A percentile compares a stretch with the other conserved stretches of the same genome.
phyloP scores from a whole-genome alignment of 257 asterid genomes.

The Plectranthus barbatus region DNA sequence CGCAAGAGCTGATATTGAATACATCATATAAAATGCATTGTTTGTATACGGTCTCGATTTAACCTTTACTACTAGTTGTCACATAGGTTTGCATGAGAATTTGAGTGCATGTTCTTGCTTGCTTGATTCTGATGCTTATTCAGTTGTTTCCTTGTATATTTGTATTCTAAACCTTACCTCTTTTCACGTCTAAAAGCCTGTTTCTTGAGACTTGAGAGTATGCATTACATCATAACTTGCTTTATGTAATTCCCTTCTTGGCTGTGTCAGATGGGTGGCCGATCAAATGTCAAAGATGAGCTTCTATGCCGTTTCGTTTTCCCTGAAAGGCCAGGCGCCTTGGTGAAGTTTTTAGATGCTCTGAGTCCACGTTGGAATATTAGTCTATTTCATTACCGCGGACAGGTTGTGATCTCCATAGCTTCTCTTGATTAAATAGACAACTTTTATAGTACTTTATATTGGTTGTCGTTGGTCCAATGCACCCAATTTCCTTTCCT shows the following conservation, averaged over 20 bases:
- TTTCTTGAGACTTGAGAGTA: neutral
- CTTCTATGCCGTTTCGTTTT: conserved; percentile 79
- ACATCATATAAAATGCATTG: neutral
- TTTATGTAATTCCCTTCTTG: neutral
- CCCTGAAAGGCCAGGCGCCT: conserved; percentile 90
- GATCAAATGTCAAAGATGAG: conserved; percentile 69
- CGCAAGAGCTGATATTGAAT: neutral
- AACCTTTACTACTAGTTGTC: neutral
- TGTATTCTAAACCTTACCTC: too few relatives aligned
- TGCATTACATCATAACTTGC: neutral
- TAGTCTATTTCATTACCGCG: conserved; percentile 90
- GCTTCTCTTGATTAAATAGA: neutral
- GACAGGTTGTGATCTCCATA: conserved; percentile 48
- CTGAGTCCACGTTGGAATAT: conserved; percentile 97
- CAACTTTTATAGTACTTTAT: too few relatives aligned
- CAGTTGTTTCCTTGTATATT: neutral
- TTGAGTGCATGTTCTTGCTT: neutral
- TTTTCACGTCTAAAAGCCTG: too few relatives aligned
- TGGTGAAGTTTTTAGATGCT: conserved; percentile 71
- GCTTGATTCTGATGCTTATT: neutral
- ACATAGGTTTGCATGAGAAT: neutral
- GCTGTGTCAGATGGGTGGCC: conserved; percentile 71
- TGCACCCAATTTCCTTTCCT: too few relatives aligned
- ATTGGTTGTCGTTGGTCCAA: too few relatives aligned
- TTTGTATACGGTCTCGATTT: neutral